Percentiles rank a stretch among this genome's conserved stretches.
Evolutionary conservation across 148 eudicot species (phyloP).

Genomic region (Salicornia ramosissima): DNA sequence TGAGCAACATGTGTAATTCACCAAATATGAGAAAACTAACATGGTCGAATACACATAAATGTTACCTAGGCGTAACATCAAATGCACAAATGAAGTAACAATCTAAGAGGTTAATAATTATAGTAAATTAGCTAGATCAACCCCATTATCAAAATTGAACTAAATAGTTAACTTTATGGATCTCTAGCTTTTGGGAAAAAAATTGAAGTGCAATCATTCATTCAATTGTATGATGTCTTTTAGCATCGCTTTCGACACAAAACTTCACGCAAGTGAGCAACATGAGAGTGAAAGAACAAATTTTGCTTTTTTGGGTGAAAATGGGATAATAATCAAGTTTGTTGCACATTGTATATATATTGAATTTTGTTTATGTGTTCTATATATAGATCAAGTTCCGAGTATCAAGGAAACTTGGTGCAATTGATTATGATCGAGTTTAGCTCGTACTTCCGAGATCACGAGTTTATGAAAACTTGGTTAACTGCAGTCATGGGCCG

Average conservation of each 20-base stretch:
- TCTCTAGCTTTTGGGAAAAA: neutral
- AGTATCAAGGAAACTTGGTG: no score
- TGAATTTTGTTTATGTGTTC: no score
- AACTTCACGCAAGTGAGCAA: conserved; percentile 19
- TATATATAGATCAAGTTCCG: no score
- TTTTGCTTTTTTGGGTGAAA: no score
- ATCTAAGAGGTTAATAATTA: neutral
- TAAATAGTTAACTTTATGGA: neutral
- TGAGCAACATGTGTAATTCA: conserved; percentile 3
- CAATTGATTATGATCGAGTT: no score
- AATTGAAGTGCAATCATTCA: conserved; percentile 3
- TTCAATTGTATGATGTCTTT: conserved; percentile 4
- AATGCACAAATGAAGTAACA: conserved; percentile 12
- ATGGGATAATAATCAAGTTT: no score
- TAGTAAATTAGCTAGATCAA: neutral
- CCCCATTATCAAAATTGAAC: conserved; percentile 1
- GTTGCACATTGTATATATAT: no score
- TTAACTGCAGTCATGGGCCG: no score
- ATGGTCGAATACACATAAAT: conserved; percentile 2
- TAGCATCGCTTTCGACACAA: conserved; percentile 13
- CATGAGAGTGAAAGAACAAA: neutral
- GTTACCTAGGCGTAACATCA: conserved; percentile 5
- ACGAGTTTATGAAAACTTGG: no score
- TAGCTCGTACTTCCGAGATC: no score
- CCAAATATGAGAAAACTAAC: neutral